Conservation (phyloP, 345 rosid species). For the Brassica napus region DNA sequence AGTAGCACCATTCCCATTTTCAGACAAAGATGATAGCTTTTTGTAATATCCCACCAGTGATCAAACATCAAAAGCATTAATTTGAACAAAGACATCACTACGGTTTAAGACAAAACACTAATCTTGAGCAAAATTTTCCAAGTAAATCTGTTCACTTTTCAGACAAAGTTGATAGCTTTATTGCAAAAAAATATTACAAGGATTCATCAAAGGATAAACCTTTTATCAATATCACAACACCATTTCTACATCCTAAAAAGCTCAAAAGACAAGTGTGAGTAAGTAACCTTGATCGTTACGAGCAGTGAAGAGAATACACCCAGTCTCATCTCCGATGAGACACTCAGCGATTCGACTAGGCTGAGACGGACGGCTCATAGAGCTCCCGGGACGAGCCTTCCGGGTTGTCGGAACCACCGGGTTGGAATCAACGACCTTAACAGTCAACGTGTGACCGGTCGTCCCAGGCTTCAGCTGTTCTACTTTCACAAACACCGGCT, state of each 20-base stretch:
- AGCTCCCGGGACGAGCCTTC: constrained; percentile 53
- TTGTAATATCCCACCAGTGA: neutral
- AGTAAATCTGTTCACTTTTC: neutral
- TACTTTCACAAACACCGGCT: constrained; percentile 67
- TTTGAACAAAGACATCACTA: neutral
- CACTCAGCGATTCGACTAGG: constrained; percentile 75
- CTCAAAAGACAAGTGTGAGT: neutral
- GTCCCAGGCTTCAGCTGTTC: constrained; percentile 72
- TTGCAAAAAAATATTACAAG: neutral
- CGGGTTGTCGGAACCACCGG: constrained; percentile 45
- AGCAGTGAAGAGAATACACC: constrained; percentile 79
- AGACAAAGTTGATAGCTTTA: neutral
- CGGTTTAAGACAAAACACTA: neutral
- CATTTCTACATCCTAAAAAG: neutral
- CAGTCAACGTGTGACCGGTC: constrained; percentile 66
- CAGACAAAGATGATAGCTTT: neutral
- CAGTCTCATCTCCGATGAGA: constrained; percentile 78
- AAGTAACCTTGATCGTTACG: constrained; percentile 76
- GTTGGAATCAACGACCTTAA: constrained; percentile 56
- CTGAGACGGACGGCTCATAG: constrained; percentile 53
- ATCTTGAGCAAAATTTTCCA: too few relatives aligned
- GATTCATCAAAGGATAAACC: neutral
- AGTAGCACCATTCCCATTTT: neutral
- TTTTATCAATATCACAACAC: neutral
- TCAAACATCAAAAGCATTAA: neutral